phyloP scores from a whole-genome alignment of 176 grass and related monocot species.

The Raddia distichophylla region DNA sequence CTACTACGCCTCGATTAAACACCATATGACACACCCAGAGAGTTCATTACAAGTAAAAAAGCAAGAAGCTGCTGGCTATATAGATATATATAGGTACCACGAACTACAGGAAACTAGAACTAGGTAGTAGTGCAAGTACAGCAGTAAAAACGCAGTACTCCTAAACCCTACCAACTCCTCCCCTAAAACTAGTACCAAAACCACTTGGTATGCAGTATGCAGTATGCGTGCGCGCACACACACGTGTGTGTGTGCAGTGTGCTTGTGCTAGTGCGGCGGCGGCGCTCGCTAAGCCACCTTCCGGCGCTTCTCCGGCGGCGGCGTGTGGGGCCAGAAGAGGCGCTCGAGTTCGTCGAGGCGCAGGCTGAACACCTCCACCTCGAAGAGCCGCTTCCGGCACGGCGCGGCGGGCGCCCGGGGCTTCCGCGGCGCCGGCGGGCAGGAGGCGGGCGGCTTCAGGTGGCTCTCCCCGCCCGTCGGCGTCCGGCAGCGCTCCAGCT shows the following conservation, averaged over 20 bases:
- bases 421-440: slow-evolving; percentile 80
- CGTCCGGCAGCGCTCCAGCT: slow-evolving; percentile 58
- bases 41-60: background rate
- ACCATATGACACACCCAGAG: slow-evolving; percentile 12
- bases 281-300: slow-evolving; percentile 40
- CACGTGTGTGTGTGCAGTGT: too few relatives aligned
- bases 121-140: slow-evolving; percentile 29
- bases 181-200: slow-evolving; percentile 21
- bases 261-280: slow-evolving; percentile 6
- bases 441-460: slow-evolving; percentile 45
- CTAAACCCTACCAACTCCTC: slow-evolving; percentile 33
- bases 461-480: slow-evolving; percentile 60
- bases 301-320: slow-evolving; percentile 53
- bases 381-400: slow-evolving; percentile 76
- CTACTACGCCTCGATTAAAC: background rate
- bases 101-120: background rate
- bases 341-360: slow-evolving; percentile 69
- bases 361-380: slow-evolving; percentile 73
- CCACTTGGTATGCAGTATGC: slow-evolving; percentile 25
- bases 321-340: slow-evolving; percentile 39
- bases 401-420: slow-evolving; percentile 50
- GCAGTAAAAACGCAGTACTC: slow-evolving; percentile 57
- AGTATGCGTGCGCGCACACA: too few relatives aligned
- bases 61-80: slow-evolving; percentile 12
- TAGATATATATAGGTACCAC: background rate